Evolutionary conservation across 495 filamentous ascomycete species (phyloP).

Genomic region (Penicillium angulare): DNA sequence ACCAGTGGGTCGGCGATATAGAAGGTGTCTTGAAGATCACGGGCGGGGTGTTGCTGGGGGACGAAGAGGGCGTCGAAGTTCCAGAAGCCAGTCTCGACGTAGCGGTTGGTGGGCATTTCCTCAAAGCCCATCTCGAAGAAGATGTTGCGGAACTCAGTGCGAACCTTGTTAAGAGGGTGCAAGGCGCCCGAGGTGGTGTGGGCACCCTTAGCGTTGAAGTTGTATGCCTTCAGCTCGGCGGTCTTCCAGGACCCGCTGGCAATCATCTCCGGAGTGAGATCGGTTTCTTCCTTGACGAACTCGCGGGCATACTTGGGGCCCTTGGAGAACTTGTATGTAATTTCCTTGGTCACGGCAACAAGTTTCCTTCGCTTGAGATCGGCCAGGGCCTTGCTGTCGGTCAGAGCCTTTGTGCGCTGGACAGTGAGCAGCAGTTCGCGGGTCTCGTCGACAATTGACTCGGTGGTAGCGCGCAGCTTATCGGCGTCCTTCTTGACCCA

Average conservation of each 20-base stretch:
- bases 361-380: constrained; percentile 92
- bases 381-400: constrained; percentile 66
- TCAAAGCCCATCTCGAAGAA: constrained; percentile 80
- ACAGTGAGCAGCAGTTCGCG: constrained; percentile 69
- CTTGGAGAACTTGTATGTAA: constrained; percentile 78
- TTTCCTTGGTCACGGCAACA: constrained; percentile 75
- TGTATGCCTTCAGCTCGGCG: constrained; percentile 91
- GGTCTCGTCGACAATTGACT: constrained; percentile 76
- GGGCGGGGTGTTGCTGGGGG: constrained; percentile 94
- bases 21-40: constrained; percentile 96
- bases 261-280: constrained; percentile 92
- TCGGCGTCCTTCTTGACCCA: constrained; percentile 93
- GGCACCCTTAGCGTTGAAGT: constrained; percentile 89
- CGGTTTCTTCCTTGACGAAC: constrained; percentile 90
- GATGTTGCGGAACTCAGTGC: constrained; percentile 89
- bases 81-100: constrained; percentile 97
- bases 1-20: constrained; percentile 85
- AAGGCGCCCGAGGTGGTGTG: constrained; percentile 77
- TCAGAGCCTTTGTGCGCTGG: constrained; percentile 62
- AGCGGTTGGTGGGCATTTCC: constrained; percentile 56
- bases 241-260: constrained; percentile 65
- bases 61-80: constrained; percentile 98
- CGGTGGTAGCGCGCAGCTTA: constrained; percentile 52
- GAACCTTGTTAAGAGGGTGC: constrained; percentile 93
- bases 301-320: constrained; percentile 82